phyloP scores from a whole-genome alignment of 805 yeast species.

The Schwanniomyces yamadae region DNA sequence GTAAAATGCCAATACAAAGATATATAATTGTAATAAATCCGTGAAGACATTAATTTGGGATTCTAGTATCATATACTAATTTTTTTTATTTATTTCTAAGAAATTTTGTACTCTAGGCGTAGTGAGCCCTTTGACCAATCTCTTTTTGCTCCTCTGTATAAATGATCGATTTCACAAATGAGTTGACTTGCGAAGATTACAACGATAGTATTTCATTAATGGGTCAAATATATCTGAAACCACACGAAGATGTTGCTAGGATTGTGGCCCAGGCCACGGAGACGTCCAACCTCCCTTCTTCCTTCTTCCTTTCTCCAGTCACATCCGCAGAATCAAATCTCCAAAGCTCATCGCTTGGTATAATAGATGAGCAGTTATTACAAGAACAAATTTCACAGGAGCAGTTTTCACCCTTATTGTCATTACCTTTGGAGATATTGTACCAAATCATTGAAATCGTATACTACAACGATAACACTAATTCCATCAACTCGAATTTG shows the following conservation, averaged over 20 bases:
- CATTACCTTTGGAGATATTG: conserved; percentile 56
- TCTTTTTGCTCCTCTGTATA: conserved; percentile 3
- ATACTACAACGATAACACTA: conserved; percentile 51
- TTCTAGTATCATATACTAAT: background rate
- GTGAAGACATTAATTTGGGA: background rate
- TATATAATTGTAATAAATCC: background rate
- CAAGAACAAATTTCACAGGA: conserved; percentile 1
- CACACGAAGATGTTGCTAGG: background rate
- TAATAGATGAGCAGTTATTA: conserved; percentile 5
- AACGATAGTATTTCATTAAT: conserved; percentile 1
- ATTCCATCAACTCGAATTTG: conserved; percentile 51
- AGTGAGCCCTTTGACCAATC: conserved; percentile 3
- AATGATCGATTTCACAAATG: conserved; percentile 2
- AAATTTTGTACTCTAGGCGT: conserved; percentile 1
- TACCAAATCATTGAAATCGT: conserved; percentile 56
- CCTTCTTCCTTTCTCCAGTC: conserved; percentile 23
- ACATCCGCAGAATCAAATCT: conserved; percentile 24
- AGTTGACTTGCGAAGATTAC: background rate
- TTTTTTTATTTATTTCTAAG: background rate
- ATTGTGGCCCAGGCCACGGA: background rate
- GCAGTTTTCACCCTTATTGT: conserved; percentile 16
- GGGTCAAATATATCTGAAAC: conserved; percentile 8
- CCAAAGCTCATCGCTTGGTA: conserved; percentile 1
- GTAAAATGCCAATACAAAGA: background rate
- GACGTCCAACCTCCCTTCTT: conserved; percentile 9